Evolutionary conservation across 2,329 filamentous ascomycete species (phyloP), one percentile per base, ranked within the genome.

Genomic region (Microdochium trichocladiopsis): DNA sequence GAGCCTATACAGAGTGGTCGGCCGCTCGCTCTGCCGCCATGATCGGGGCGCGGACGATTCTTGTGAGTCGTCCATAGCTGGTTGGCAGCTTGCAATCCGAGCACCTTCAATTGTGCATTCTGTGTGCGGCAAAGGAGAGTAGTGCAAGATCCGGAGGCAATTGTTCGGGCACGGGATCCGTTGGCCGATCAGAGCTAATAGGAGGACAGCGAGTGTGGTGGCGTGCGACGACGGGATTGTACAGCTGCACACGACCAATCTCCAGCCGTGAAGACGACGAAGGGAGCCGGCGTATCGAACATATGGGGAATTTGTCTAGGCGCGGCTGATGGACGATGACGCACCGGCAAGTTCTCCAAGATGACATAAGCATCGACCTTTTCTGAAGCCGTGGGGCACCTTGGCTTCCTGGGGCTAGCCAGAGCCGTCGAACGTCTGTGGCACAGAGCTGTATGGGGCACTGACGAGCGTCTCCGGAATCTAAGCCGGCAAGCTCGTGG

Each of bases 1-100:
- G 52, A 86, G 76, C 51, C 85, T 76, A 68, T 90, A 89, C 56
- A 88, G 65, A 50, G 65, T 51, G 18, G 61, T 22, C 41, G 41
- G 41, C n/a, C 41, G 12, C 41, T 45, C 41, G 10, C 49, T 36
- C 52, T 59, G 54, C 59, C 59, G 54, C 57, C 57, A 47, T 25
- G 53, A 23, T 58, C 59, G 24, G 57, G 48, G 25, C 54, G 31
- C 49, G 36, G 33, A 16, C 14, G 33, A 37, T n/a, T n/a, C 14
- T 5, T 23, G 41, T 16, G 41, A 45, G n/a, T 45, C 41, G 41
- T 51, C 55, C 55, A 57, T 55, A 33, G 41, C 41, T 45, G n/a
- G 16, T 51, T 36, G 47, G 21, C 28, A 45, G 47, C 48, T 11
- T 52, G 56, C 55, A 54, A 28, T 50, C 56, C 55, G n/a, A n/a